Base-by-base conservation (phyloP, 1,284 basidiomycete species). In the Rhodotorula sp. region DNA sequence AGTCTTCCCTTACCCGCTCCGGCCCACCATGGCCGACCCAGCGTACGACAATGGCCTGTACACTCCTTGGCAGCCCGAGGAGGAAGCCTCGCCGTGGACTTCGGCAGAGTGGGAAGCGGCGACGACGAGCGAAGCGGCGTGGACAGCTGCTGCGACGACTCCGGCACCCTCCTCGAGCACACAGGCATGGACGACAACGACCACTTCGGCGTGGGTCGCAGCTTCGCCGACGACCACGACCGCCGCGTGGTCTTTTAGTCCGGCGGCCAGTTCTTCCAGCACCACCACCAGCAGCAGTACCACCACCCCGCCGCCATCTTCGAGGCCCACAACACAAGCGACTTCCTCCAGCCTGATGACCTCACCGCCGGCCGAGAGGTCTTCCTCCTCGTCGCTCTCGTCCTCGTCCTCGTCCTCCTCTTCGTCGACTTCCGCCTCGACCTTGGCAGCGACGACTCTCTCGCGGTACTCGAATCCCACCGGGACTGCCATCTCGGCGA, bases 41-140 rank as follows among this genome's bases (percentile, higher is more conserved):
- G 61, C 62, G 10, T 74, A 71, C 62, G 60, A 74, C 57, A 60
- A 67, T 49, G 72, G 72, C 2, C 61, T 66, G 59, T 74, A 69
- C 57, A 72, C 71, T 0, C 68, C 68, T 0, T 67, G 67, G 64
- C 61, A 55, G 8, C 60, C 62, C 14, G 62, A 57, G 0, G 53
- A 29, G 53, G 51, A 24, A 17, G 20, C 61, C 15, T n/a, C 61
- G 10, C 37, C 37, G 14, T 22, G 46, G 7, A 44, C 33, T 17
- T 22, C 49, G 22, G 17, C 49, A 8, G 37, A 15, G 3, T 62
- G 61, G 61, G n/a, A 33, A 5, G 18, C 54, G 18, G 17, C 58
- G 22, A 64, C 61, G 10, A 54, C 49, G 8, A 26, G 56, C 6
- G 29, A 45, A 5, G 55, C 51, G 6, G 56, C 30, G 24, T 20